Conservation (phyloP, 176 grass and related monocot genomes). For the Musa beccarii region DNA sequence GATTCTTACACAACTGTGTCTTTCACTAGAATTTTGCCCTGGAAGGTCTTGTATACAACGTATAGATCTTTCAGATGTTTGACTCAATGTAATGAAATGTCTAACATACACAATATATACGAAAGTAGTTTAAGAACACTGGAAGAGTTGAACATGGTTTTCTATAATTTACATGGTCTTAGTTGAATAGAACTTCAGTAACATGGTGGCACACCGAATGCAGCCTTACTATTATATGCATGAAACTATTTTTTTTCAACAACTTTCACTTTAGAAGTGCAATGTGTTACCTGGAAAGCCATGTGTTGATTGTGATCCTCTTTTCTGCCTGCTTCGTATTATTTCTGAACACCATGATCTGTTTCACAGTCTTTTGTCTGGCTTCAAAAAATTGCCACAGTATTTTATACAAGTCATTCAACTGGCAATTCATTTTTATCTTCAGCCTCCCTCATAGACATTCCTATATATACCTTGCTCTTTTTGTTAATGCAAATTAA, state of each 20-base stretch:
- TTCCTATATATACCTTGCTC: no score
- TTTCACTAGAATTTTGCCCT: neutral
- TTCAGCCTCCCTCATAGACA: neutral
- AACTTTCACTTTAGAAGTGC: no score
- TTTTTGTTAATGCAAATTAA: no score
- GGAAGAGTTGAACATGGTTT: neutral
- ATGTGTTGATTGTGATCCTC: no score
- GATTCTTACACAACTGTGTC: neutral
- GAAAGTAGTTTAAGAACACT: neutral
- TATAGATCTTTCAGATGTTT: neutral
- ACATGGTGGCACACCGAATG: no score
- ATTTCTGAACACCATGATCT: no score
- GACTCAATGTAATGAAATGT: neutral
- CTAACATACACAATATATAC: neutral
- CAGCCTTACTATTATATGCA: no score
- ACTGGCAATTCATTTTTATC: neutral
- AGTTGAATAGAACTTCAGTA: neutral
- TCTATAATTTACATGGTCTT: neutral
- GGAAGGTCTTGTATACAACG: no score
- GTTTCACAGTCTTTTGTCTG: neutral
- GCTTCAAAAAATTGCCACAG: neutral
- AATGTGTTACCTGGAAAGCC: no score
- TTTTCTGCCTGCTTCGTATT: no score
- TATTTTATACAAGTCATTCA: neutral
- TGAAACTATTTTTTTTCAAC: no score